Base-by-base conservation (phyloP, 1,139 yeast genomes). In the Kodamaea ohmeri region DNA sequence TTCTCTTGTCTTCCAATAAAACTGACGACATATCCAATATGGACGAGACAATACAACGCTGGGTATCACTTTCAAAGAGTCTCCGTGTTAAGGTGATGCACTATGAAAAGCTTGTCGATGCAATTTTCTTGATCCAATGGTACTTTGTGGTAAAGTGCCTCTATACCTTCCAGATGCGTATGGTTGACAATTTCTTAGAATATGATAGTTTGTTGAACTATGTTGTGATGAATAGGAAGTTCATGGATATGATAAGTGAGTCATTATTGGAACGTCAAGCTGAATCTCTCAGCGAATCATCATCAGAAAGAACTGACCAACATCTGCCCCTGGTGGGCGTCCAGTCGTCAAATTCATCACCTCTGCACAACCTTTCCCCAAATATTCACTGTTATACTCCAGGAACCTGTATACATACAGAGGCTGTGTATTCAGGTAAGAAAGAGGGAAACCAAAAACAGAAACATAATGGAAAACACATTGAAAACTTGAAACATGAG, bases 131-230 rank as follows among this genome's bases (percentile, higher is more conserved):
- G 34, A 51, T 61, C 32, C 52, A 54, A 21, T 65, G 67, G 65
- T 63, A 60, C 45, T 55, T 63, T 17, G 43, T 53, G 20, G 48
- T 57, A 16, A 56, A 58, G 28, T 52, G 47, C 31, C 63, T 50
- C 42, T 61, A 55, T 43, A 42, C 46, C n/a, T 54, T 47, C 35
- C 48, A 47, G 7, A 48, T 56, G 39, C 47, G 47, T 49, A 40
- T 58, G 18, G 50, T 54, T 24, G 65, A 63, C 18, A 56, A 53
- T 40, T 61, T 59, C 43, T 50, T 60, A 41, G 70, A 65, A 38
- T 64, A 52, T 40, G 64, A 63, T 41, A 58, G 51, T 38, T 49
- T 64, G 34, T 47, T 65, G 17, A 53, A 58, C 22, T 55, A 54
- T 37, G 46, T 63, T 17, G 53, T 61, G 5, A 51, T 60, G 42